Conservation (phyloP, 176 grass and related monocot genomes). For the Zoysia japonica region DNA sequence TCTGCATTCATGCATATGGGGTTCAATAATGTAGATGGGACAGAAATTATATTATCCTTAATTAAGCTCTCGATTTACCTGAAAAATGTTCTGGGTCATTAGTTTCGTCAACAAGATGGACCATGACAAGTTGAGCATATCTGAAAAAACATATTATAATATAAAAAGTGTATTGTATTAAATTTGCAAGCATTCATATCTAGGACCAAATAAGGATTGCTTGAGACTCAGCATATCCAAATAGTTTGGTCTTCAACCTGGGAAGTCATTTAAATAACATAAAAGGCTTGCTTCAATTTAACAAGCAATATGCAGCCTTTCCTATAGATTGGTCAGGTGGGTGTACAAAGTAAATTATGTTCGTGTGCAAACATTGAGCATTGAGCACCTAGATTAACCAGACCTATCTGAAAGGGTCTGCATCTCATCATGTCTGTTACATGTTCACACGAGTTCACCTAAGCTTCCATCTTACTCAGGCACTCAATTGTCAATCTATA, state of each 20-base stretch:
- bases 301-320: slow-evolving; percentile 6
- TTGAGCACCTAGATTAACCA: not conserved
- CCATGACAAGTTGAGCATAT: slow-evolving; percentile 88
- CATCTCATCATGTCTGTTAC: not conserved
- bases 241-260: no score
- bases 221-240: not conserved
- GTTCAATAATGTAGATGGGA: slow-evolving; percentile 34
- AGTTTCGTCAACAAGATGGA: slow-evolving; percentile 75
- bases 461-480: not conserved
- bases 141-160: slow-evolving; percentile 52
- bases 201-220: not conserved
- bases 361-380: not conserved
- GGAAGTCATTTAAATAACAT: no score
- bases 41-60: slow-evolving; percentile 29
- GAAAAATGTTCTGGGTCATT: slow-evolving; percentile 66
- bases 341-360: not conserved
- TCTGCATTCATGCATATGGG: slow-evolving; percentile 56
- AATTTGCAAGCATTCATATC: slow-evolving; percentile 7
- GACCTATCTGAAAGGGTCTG: not conserved
- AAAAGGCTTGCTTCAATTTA: not conserved
- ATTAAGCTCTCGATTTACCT: slow-evolving; percentile 59
- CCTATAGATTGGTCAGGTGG: not conserved
- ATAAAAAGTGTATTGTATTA: not conserved
- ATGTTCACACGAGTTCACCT: not conserved
- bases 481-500: not conserved